phyloP scores from a whole-genome alignment of 495 filamentous ascomycete species.

The Daldinia decipiens region DNA sequence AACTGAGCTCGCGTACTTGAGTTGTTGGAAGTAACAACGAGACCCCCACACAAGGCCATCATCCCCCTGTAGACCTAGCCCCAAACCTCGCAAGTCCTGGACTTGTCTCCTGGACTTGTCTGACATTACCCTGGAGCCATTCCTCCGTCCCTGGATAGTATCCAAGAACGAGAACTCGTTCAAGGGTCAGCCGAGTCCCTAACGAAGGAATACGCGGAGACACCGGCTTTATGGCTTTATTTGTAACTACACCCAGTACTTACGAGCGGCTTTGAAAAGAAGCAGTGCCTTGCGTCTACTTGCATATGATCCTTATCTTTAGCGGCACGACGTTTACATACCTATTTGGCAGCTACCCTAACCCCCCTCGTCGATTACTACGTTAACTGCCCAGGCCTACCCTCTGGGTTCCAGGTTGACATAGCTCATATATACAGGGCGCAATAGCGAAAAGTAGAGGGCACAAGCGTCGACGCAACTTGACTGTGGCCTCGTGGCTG shows the following conservation, averaged over 20 bases:
- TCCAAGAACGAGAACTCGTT: constrained; percentile 25
- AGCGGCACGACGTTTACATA: constrained; percentile 16
- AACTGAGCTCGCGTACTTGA: constrained; percentile 20
- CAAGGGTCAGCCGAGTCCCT: constrained; percentile 30
- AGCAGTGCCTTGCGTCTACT: constrained; percentile 38
- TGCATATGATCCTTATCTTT: constrained; percentile 40
- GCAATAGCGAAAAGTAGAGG: constrained; percentile 17
- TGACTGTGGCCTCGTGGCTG: constrained; percentile 35
- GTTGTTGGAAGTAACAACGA: constrained; percentile 23
- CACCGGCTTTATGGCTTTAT: constrained; percentile 18
- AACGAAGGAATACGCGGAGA: constrained; percentile 15
- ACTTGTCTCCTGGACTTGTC: constrained; percentile 33
- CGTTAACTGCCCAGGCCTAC: constrained; percentile 26
- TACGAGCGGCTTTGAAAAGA: constrained; percentile 20
- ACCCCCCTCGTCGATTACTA: constrained; percentile 13
- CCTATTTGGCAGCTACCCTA: constrained; percentile 19
- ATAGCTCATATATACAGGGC: constrained; percentile 34
- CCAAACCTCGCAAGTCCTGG: constrained; percentile 31
- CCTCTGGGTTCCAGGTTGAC: constrained; percentile 13
- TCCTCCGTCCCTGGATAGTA: constrained; percentile 31
- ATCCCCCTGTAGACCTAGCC: constrained; percentile 35
- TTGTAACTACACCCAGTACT: constrained; percentile 5
- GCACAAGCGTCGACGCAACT: constrained; percentile 26
- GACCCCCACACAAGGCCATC: constrained; percentile 38
- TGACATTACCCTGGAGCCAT: constrained; percentile 42